A percentile compares a stretch with the other conserved stretches of the same genome.
phyloP scores from a whole-genome alignment of 306 rosid species.

The Aeschynomene evenia region DNA sequence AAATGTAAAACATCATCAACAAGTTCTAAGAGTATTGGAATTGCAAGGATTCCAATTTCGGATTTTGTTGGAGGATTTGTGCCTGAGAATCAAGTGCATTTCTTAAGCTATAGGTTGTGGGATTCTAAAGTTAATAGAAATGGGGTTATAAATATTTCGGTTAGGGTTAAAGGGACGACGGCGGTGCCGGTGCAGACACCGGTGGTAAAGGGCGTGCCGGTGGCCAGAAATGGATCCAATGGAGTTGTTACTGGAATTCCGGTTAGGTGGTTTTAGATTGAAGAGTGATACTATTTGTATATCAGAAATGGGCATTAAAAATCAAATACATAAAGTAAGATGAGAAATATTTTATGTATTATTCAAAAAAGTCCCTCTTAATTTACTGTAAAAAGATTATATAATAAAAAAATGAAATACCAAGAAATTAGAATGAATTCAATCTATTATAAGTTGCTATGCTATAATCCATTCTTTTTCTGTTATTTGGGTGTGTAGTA shows the following conservation, averaged over 20 bases:
- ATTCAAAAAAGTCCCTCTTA: not conserved
- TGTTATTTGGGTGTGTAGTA: too few relatives aligned
- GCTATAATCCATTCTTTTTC: too few relatives aligned
- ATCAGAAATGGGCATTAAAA: too few relatives aligned
- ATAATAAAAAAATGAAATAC: too few relatives aligned
- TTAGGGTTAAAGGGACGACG: slow-evolving; percentile 38
- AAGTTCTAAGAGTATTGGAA: slow-evolving; percentile 46
- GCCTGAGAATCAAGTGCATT: slow-evolving; percentile 57
- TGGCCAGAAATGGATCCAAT: not conserved
- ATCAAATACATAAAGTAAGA: too few relatives aligned
- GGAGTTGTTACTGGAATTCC: slow-evolving; percentile 64
- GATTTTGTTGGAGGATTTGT: slow-evolving; percentile 50
- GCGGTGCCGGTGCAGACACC: not conserved
- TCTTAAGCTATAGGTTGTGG: slow-evolving; percentile 73
- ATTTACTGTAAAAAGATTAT: too few relatives aligned
- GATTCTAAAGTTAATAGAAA: slow-evolving; percentile 53
- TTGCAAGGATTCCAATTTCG: slow-evolving; percentile 48
- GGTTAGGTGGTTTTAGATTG: slow-evolving; percentile 39
- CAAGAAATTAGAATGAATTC: too few relatives aligned
- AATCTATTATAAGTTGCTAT: too few relatives aligned
- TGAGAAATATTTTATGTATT: too few relatives aligned
- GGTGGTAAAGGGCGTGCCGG: slow-evolving; percentile 22
- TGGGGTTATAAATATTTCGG: slow-evolving; percentile 69
- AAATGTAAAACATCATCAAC: slow-evolving; percentile 41
- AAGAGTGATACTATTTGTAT: too few relatives aligned